Evolutionary conservation across 768 basidiomycete genomes (phyloP).

Genomic region (Hypholoma fasciculare): DNA sequence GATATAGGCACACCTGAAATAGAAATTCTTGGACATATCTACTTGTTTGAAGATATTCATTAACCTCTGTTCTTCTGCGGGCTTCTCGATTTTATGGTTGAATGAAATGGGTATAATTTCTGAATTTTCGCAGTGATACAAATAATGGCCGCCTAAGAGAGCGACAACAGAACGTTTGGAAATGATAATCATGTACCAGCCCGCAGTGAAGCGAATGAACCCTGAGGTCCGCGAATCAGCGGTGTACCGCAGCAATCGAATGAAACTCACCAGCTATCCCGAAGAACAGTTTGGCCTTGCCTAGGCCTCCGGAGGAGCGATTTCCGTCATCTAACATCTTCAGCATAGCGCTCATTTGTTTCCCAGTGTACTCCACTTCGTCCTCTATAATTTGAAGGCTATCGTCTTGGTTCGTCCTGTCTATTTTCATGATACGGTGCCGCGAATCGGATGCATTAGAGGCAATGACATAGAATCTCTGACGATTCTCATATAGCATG

Average conservation of each 20-base stretch:
- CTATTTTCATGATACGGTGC: constrained; percentile 92
- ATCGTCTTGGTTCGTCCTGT: constrained; percentile 76
- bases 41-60: constrained; percentile 94
- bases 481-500: constrained; percentile 90
- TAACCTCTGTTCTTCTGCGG: constrained; percentile 84
- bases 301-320: constrained; percentile 82
- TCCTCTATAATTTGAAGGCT: constrained; percentile 84
- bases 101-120: constrained; percentile 77
- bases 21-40: constrained; percentile 99
- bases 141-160: constrained; percentile 90
- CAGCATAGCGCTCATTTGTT: constrained; percentile 87
- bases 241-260: too few relatives aligned
- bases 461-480: constrained; percentile 90
- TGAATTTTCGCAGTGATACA: constrained; percentile 94
- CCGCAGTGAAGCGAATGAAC: constrained; percentile 91
- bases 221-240: constrained; percentile 42
- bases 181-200: constrained; percentile 94
- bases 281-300: constrained; percentile 76
- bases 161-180: constrained; percentile 91
- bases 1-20: constrained; percentile 71
- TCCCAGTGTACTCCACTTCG: constrained; percentile 82
- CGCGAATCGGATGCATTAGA: constrained; percentile 87
- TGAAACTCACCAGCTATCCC: constrained; percentile 70
- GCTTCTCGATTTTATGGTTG: constrained; percentile 84
- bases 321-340: constrained; percentile 98